Evolutionary conservation across 2,329 filamentous ascomycete genomes (phyloP).

Genomic region (Sclerotinia minor): DNA sequence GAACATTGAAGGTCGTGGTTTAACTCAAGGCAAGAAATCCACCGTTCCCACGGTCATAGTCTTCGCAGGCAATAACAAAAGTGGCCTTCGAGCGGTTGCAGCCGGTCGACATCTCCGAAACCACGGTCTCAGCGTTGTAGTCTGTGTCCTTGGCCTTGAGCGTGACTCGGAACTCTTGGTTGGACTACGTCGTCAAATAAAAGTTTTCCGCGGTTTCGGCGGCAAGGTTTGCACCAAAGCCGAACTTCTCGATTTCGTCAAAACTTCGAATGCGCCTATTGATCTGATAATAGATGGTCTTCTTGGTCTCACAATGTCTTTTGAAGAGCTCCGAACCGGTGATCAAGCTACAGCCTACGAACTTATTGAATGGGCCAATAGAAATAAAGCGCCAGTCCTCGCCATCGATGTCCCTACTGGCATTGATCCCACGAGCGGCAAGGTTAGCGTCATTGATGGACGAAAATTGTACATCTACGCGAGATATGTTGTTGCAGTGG

Average conservation of each 20-base stretch:
- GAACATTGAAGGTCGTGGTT: constrained; percentile 44
- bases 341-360: constrained; percentile 84
- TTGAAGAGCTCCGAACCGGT: constrained; percentile 80
- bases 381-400: constrained; percentile 77
- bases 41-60: constrained; percentile 58
- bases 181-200: constrained; percentile 76
- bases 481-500: constrained; percentile 80
- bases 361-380: constrained; percentile 91
- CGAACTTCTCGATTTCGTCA: constrained; percentile 62
- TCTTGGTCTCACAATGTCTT: constrained; percentile 81
- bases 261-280: constrained; percentile 60
- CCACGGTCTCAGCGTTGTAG: constrained; percentile 75
- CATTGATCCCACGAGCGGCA: constrained; percentile 75
- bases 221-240: constrained; percentile 66
- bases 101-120: constrained; percentile 85
- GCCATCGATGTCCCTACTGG: constrained; percentile 92
- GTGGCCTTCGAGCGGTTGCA: constrained; percentile 78
- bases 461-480: constrained; percentile 77
- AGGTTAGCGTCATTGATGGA: constrained; percentile 67
- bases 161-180: constrained; percentile 79
- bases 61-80: constrained; percentile 93
- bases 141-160: constrained; percentile 83
- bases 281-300: constrained; percentile 87
- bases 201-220: constrained; percentile 80
- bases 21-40: constrained; percentile 43